A percentile compares a stretch with the other conserved stretches of the same genome.
Conservation (phyloP, 2,329 filamentous ascomycete species). For the Sarocladiaceae sp. region DNA sequence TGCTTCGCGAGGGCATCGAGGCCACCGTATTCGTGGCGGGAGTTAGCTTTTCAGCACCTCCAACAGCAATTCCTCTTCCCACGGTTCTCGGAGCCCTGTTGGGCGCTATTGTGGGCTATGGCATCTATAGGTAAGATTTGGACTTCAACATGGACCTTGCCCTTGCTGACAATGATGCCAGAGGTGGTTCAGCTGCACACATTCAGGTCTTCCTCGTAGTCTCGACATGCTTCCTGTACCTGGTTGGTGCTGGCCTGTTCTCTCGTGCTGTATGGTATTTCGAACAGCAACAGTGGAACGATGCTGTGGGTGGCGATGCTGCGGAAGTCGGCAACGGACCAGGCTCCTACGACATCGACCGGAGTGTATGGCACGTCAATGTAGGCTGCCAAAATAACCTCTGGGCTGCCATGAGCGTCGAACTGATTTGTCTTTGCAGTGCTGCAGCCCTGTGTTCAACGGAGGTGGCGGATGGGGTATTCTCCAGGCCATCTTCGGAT, state of each 20-base stretch:
- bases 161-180: slow-evolving; percentile 15
- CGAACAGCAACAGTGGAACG: slow-evolving; percentile 66
- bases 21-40: slow-evolving; percentile 83
- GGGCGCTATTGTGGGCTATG: slow-evolving; percentile 63
- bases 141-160: background rate
- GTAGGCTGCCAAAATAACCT: slow-evolving; percentile 43
- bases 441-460: slow-evolving; percentile 69
- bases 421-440: slow-evolving; percentile 45
- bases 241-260: slow-evolving; percentile 79
- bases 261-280: slow-evolving; percentile 73
- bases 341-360: slow-evolving; percentile 74
- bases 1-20: slow-evolving; percentile 82
- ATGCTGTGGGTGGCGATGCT: slow-evolving; percentile 55
- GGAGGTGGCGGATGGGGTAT: slow-evolving; percentile 80
- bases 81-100: slow-evolving; percentile 68
- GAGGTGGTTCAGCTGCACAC: slow-evolving; percentile 37
- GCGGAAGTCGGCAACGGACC: slow-evolving; percentile 52
- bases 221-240: slow-evolving; percentile 79
- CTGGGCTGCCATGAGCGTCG: background rate
- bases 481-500: slow-evolving; percentile 81
- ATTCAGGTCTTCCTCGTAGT: slow-evolving; percentile 73
- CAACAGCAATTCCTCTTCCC: slow-evolving; percentile 71
- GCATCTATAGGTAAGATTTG: slow-evolving; percentile 74
- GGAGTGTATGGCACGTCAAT: slow-evolving; percentile 80
- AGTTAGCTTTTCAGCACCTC: slow-evolving; percentile 72